Base-by-base conservation (phyloP, 495 filamentous ascomycete species). In the Stereocaulon alpinum region DNA sequence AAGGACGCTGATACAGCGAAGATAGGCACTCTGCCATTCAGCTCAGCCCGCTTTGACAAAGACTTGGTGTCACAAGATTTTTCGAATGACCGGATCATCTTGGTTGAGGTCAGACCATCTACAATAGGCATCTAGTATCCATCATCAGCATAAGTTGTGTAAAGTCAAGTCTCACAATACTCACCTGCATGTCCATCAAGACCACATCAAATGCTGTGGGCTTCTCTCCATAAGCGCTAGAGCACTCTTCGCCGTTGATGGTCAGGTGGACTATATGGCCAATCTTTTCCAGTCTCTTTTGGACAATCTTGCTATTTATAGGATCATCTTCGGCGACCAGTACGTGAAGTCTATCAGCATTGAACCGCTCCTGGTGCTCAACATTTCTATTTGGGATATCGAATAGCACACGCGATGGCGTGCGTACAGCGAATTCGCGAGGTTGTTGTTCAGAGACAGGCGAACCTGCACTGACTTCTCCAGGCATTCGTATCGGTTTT, bases 181-280 rank as follows among this genome's bases (percentile, higher is more conserved):
- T 66, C 65, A 89, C 89, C 77, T 96, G 91, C 74, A 96, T 90
- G 67, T 97, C 92, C 92, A 97, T 97, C 66, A 97, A 76, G 18
- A 97, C 76, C n/a, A 91, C 83, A 70, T 97, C 91, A 64, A 85
- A 94, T 17, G 56, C 68, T 44, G 65, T 66, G 1, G 80, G 74
- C 47, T 80, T 77, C 22, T 85, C 82, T 29, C 69, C 73, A 66
- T 88, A 92, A 6, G 79, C 73, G 48, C 76, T 76, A 0, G 87
- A 87, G 65, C 92, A 97, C 61, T 91, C 89, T 68, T 95, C 85
- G 2, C 92, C 92, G 65, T 97, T 96, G 18, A 86, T 73, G 0
- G 89, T 91, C 44, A 90, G 72, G 15, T 76, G 70, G 0, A 94
- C 86, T 17, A 77, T 73, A 66, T 96, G 87, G 0, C 90, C 89